phyloP scores from a whole-genome alignment of 2,329 filamentous ascomycete species.

The Xenoacremonium recifei region DNA sequence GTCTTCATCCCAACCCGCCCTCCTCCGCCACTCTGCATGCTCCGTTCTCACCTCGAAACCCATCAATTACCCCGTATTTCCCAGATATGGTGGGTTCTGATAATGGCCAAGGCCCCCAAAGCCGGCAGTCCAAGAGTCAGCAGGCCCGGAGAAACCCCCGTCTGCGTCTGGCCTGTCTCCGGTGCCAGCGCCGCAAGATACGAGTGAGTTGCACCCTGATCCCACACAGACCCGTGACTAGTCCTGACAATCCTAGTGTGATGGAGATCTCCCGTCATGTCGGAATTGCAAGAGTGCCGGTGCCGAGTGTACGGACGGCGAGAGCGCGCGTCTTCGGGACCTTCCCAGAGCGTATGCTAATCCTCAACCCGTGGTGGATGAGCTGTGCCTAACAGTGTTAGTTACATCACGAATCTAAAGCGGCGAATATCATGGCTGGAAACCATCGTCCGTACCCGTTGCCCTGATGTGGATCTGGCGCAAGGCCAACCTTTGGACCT shows the following conservation, averaged over 20 bases:
- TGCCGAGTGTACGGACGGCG: slow-evolving; percentile 41
- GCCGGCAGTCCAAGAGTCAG: slow-evolving; percentile 12
- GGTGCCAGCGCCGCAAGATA: slow-evolving; percentile 50
- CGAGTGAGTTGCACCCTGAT: slow-evolving; percentile 29
- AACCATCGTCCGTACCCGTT: slow-evolving; percentile 38
- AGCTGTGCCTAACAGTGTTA: slow-evolving; percentile 4
- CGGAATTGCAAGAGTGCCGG: slow-evolving; percentile 43
- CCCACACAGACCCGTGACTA: background rate
- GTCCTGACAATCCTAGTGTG: slow-evolving; percentile 34
- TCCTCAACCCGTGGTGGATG: background rate
- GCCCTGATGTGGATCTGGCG: slow-evolving; percentile 41
- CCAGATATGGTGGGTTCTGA: background rate
- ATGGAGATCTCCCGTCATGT: slow-evolving; percentile 41
- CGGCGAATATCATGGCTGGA: slow-evolving; percentile 46
- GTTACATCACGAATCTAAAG: slow-evolving; percentile 36
- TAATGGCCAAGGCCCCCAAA: background rate
- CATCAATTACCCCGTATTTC: no score
- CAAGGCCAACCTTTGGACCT: slow-evolving; percentile 14
- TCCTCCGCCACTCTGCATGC: no score
- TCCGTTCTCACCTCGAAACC: no score
- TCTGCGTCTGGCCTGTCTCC: slow-evolving; percentile 29
- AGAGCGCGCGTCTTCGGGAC: slow-evolving; percentile 37
- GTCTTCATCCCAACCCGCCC: slow-evolving; percentile 6
- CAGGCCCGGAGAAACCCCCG: slow-evolving; percentile 24
- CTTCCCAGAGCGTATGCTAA: slow-evolving; percentile 39